Evolutionary conservation across 192 early-diverging fungal genomes (phyloP), one percentile per base, ranked within the genome.

Genomic region (Coemansia sp.): DNA sequence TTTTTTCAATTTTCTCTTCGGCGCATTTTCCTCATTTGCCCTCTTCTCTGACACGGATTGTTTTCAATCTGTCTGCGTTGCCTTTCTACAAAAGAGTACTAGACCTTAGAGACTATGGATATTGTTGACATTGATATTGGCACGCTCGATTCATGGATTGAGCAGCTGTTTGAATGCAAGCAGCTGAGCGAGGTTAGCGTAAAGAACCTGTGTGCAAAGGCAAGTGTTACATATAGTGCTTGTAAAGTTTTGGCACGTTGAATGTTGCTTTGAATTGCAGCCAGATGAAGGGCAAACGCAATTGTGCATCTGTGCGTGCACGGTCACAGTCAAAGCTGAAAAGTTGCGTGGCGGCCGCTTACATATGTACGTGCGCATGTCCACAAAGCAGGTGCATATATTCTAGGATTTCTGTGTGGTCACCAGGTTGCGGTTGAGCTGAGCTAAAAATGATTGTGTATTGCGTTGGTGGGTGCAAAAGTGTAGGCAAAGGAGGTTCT

Each of bases 151-250:
- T 85, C 80, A 43, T 98, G 95, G 95, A 93, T 96, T 73, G 82
- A 87, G 74, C 85, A 87, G 72, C 86, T 98, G 57, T 88, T 91
- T 77, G 87, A 90, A 50, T 98, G 97, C 86, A 97, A 97, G 84
- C 95, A 94, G 75, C 87, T 98, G 59, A 85, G 90, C 59, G 97
- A 98, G 84, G 70, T 84, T 29, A 94, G 96, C 72, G 92, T 98
- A 59, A 95, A 97, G 81, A 89, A 90, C 78, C 87, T 98, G 15
- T 97, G 97, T 77, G 92, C 94, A 58, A 98, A 97, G 93, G 97
- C 94, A 85, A 78, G 62, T 64, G 58, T 15, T 12, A 43, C 41
- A 43, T 15, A 43, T 43, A 43, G 41, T 55, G 47, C 22, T 6
- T 41, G 4, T 62, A 56, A 15, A 32, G 60, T 39, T 43, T 49